Evolutionary conservation across 495 filamentous ascomycete species (phyloP).

Genomic region (Achaetomiella virescens): DNA sequence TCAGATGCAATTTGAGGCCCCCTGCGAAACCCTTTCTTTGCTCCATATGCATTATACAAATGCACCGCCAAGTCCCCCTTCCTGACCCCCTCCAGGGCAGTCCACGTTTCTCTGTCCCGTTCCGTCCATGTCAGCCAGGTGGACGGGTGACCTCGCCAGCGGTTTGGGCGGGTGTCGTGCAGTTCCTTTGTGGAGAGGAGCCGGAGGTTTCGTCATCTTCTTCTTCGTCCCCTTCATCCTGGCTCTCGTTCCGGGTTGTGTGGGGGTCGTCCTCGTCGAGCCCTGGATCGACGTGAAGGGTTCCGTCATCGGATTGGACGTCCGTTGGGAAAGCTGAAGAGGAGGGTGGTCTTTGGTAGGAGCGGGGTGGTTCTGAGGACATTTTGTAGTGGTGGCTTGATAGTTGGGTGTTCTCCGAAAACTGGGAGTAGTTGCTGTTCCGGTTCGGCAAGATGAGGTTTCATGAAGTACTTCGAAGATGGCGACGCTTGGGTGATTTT

Average conservation of each 20-base stretch:
- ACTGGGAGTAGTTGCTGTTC: no score
- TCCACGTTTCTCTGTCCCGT: conserved; percentile 51
- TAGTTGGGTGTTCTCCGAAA: no score
- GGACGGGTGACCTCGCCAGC: conserved; percentile 47
- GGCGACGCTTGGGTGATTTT: no score
- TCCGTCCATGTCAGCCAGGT: conserved; percentile 57
- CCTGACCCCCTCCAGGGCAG: conserved; percentile 50
- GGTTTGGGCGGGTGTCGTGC: conserved; percentile 39
- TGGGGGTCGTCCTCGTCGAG: not conserved
- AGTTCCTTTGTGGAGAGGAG: conserved; percentile 15
- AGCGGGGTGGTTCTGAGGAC: not conserved
- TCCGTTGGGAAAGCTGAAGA: not conserved
- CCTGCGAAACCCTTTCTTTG: conserved; percentile 45
- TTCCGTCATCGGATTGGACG: not conserved
- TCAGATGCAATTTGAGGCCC: conserved; percentile 1
- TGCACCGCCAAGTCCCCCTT: conserved; percentile 64
- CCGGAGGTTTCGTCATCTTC: not conserved
- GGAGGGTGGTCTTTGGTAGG: not conserved
- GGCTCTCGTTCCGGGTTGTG: not conserved
- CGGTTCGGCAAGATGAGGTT: no score
- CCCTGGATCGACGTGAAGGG: no score
- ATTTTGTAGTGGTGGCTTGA: no score
- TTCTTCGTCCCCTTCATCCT: no score
- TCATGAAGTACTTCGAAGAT: no score
- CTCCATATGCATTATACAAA: conserved; percentile 64